Evolutionary conservation across 2,329 filamentous ascomycete species (phyloP).

Genomic region (Sphaerulina musiva): DNA sequence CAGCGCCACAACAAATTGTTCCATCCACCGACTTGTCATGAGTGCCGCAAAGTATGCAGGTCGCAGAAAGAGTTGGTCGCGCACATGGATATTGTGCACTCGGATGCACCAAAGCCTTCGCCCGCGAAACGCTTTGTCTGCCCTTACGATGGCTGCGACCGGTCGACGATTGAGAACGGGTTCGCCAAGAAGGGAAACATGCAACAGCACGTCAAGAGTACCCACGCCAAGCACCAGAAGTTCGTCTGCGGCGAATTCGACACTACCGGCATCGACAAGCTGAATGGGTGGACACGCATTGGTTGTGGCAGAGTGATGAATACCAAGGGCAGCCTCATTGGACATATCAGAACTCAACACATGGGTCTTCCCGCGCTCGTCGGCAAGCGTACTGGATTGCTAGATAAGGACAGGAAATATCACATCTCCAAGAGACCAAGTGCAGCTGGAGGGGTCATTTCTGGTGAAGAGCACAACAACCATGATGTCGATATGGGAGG

Average conservation of each 20-base stretch:
- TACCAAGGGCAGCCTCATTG: slow-evolving; percentile 71
- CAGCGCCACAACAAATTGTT: slow-evolving; percentile 65
- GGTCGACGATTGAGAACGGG: slow-evolving; percentile 61
- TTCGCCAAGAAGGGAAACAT: slow-evolving; percentile 84
- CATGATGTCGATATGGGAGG: slow-evolving; percentile 16
- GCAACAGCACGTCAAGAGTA: slow-evolving; percentile 67
- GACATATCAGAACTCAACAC: slow-evolving; percentile 79
- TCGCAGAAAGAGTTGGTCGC: slow-evolving; percentile 62
- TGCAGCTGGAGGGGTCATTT: background rate
- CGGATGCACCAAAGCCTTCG: background rate
- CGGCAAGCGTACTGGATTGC: slow-evolving; percentile 9
- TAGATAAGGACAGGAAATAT: slow-evolving; percentile 2
- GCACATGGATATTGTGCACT: slow-evolving; percentile 71
- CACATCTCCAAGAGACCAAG: background rate
- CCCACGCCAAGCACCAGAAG: slow-evolving; percentile 64
- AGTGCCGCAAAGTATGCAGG: slow-evolving; percentile 64
- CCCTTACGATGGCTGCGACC: slow-evolving; percentile 48
- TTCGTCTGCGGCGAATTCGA: slow-evolving; percentile 73
- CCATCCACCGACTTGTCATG: slow-evolving; percentile 66
- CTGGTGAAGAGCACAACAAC: slow-evolving; percentile 3
- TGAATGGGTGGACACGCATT: slow-evolving; percentile 58
- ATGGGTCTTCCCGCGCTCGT: slow-evolving; percentile 47
- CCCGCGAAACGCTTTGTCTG: slow-evolving; percentile 21
- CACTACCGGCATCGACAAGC: slow-evolving; percentile 49
- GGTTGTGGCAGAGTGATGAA: slow-evolving; percentile 69